A percentile compares a stretch with the other conserved stretches of the same genome.
Conservation (phyloP, 164 flowering plant genomes). For the Berberis thunbergii region DNA sequence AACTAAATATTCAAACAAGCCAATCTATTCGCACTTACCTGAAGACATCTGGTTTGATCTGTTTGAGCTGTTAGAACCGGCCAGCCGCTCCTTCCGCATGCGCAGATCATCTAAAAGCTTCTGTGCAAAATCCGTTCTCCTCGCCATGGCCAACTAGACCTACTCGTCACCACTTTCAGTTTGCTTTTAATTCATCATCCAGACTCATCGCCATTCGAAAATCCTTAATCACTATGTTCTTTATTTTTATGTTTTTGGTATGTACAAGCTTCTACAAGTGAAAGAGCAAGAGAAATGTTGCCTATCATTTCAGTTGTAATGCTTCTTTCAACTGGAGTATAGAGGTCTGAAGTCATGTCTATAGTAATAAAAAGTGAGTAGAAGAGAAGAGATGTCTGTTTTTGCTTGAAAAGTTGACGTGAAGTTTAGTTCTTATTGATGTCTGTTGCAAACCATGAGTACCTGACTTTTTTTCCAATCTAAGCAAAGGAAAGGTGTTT, state of each 20-base stretch:
- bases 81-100: constrained; percentile 61
- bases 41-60: constrained; percentile 14
- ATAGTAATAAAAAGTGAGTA: constrained; percentile 6
- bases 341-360: constrained; percentile 31
- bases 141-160: constrained; percentile 33
- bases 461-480: constrained; percentile 52
- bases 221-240: neutral
- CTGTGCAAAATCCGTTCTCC: constrained; percentile 74
- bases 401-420: constrained; percentile 36
- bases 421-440: constrained; percentile 34
- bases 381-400: constrained; percentile 2
- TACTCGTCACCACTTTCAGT: neutral
- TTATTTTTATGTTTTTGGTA: constrained; percentile 2
- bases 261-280: neutral
- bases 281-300: constrained; percentile 5
- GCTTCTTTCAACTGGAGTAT: constrained; percentile 40
- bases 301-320: constrained; percentile 29
- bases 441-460: constrained; percentile 1
- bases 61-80: constrained; percentile 35
- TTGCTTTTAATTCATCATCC: constrained; percentile 1
- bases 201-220: neutral
- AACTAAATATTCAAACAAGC: no score
- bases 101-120: constrained; percentile 81
- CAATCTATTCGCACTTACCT: constrained; percentile 26
- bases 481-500: constrained; percentile 38